These are phyloP conservation scores for Pythium phragmiticola DNA, from an alignment of 352 stramenopile genomes.

Conservation along the genomic window DNA sequence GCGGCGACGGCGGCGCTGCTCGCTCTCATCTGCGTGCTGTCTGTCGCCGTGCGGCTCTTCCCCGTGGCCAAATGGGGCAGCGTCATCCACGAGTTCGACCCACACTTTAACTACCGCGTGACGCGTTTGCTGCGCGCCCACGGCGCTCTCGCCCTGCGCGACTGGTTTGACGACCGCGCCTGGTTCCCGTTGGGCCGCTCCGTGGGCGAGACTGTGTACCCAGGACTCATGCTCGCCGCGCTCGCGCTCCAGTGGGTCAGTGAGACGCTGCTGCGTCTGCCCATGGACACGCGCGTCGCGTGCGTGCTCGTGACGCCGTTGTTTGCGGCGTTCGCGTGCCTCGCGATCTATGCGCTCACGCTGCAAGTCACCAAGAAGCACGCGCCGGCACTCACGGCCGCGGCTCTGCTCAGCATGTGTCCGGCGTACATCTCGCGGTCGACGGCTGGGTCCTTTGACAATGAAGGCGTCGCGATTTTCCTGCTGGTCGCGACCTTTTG, in stretches of 20 bases:
- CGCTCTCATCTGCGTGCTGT: constrained; percentile 84
- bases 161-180: constrained; percentile 98
- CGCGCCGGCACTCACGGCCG: constrained; percentile 82
- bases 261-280: constrained; percentile 49
- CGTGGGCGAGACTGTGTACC: constrained; percentile 93
- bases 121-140: constrained; percentile 94
- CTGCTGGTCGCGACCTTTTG: constrained; percentile 97
- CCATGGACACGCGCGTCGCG: constrained; percentile 81
- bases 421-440: constrained; percentile 97
- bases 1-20: constrained; percentile 42
- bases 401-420: constrained; percentile 94
- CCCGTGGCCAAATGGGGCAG: constrained; percentile 90
- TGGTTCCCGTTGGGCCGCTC: constrained; percentile 93
- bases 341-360: constrained; percentile 90
- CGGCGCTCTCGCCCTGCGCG: constrained; percentile 92
- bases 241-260: constrained; percentile 77
- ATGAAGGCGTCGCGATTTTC: constrained; percentile 98
- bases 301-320: constrained; percentile 90
- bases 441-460: constrained; percentile 98
- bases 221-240: constrained; percentile 89
- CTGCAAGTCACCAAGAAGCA: constrained; percentile 63
- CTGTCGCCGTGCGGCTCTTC: constrained; percentile 90
- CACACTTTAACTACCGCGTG: constrained; percentile 99
- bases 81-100: constrained; percentile 92
- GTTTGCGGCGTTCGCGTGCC: constrained; percentile 82